Conservation (phyloP, 768 basidiomycete species). For the Mycena sanguinolenta region DNA sequence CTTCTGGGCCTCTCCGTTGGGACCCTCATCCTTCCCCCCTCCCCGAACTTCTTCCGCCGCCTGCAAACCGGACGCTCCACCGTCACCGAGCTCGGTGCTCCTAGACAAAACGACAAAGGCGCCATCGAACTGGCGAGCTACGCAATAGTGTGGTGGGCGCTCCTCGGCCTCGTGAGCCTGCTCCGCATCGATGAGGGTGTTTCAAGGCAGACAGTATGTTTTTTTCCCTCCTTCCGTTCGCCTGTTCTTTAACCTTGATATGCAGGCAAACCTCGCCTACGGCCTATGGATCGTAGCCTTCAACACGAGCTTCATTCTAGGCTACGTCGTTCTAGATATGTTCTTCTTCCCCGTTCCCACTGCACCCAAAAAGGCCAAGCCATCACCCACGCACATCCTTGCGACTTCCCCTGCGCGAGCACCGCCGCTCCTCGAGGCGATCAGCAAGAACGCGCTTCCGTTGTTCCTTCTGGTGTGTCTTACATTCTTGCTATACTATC, state of each 20-base stretch:
- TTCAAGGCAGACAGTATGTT: slow-evolving; percentile 61
- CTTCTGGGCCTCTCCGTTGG: slow-evolving; percentile 88
- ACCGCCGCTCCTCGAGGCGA: slow-evolving; percentile 76
- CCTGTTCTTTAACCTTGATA: neutral
- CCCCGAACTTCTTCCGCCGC: slow-evolving; percentile 78
- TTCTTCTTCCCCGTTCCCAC: slow-evolving; percentile 69
- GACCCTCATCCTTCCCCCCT: slow-evolving; percentile 83
- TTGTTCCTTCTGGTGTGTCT: slow-evolving; percentile 85
- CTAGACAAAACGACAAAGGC: slow-evolving; percentile 79
- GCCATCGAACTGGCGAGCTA: slow-evolving; percentile 85
- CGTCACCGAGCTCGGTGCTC: slow-evolving; percentile 42
- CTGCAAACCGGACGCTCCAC: slow-evolving; percentile 43
- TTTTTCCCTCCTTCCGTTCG: neutral
- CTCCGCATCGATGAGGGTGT: slow-evolving; percentile 59
- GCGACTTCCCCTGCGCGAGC: slow-evolving; percentile 41
- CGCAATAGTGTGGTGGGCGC: slow-evolving; percentile 82
- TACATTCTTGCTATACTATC: neutral
- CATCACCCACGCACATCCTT: slow-evolving; percentile 22
- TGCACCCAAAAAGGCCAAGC: slow-evolving; percentile 46
- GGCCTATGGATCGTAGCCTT: slow-evolving; percentile 90
- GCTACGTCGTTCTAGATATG: slow-evolving; percentile 84
- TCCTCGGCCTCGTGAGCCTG: slow-evolving; percentile 58
- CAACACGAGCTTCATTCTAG: slow-evolving; percentile 88
- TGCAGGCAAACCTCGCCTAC: slow-evolving; percentile 89
- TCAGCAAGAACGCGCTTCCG: slow-evolving; percentile 85